Percentiles rank a stretch among this genome's conserved stretches.
phyloP scores from a whole-genome alignment of 495 filamentous ascomycete species.

The Aspergillus bertholletiae region DNA sequence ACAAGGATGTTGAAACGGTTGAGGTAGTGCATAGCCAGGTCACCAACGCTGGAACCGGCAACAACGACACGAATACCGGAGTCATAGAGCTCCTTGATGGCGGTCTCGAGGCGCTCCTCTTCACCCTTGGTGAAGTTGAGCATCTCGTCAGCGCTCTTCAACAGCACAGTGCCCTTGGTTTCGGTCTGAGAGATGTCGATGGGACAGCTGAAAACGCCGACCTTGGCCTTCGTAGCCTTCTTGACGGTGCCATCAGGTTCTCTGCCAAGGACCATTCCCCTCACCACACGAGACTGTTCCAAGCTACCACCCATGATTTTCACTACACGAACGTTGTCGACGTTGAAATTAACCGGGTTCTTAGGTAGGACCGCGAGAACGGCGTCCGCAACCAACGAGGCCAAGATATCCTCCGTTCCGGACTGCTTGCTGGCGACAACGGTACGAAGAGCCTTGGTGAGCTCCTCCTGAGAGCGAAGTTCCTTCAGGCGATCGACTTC shows the following conservation, averaged over 20 bases:
- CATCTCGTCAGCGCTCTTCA: slow-evolving; percentile 98
- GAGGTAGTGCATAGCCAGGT: slow-evolving; percentile 95
- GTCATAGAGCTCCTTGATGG: slow-evolving; percentile 93
- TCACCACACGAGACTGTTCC: slow-evolving; percentile 89
- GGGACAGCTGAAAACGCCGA: slow-evolving; percentile 93
- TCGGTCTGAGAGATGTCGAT: slow-evolving; percentile 96
- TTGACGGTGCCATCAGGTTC: slow-evolving; percentile 89
- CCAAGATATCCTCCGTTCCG: slow-evolving; percentile 84
- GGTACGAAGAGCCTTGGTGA: slow-evolving; percentile 93
- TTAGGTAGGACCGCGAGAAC: slow-evolving; percentile 93
- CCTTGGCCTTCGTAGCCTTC: slow-evolving; percentile 88
- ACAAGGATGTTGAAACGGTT: slow-evolving; percentile 94
- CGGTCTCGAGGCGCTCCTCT: slow-evolving; percentile 82
- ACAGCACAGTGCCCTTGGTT: slow-evolving; percentile 98
- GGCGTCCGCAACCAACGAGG: slow-evolving; percentile 84
- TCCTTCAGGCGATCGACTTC: slow-evolving; percentile 88
- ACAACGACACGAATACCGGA: slow-evolving; percentile 89
- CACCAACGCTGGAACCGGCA: slow-evolving; percentile 86
- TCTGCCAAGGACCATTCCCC: slow-evolving; percentile 96
- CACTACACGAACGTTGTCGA: slow-evolving; percentile 98
- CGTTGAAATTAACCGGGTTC: slow-evolving; percentile 98
- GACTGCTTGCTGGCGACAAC: slow-evolving; percentile 96
- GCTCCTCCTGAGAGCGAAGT: slow-evolving; percentile 69
- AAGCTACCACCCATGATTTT: slow-evolving; percentile 99
- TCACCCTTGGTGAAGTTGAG: slow-evolving; percentile 97